phyloP scores from a whole-genome alignment of 2,329 filamentous ascomycete genomes.

The Claviceps arundinis region DNA sequence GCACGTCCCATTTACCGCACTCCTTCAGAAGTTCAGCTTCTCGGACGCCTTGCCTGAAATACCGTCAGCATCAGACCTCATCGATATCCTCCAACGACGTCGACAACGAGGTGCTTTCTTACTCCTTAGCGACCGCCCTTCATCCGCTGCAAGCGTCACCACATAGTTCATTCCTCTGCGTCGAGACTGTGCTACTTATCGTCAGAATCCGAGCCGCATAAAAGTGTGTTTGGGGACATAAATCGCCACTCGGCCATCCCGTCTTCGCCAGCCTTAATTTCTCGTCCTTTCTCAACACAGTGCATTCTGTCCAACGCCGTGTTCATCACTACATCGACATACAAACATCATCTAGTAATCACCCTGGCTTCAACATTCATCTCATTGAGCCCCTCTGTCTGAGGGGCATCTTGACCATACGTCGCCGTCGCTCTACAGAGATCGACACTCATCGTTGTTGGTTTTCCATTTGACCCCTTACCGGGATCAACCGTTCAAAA shows the following conservation, averaged over 20 bases:
- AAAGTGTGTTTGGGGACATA: slow-evolving; percentile 3
- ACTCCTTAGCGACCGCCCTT: slow-evolving; percentile 2
- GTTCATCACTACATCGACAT: not conserved
- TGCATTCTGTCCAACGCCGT: not conserved
- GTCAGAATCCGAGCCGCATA: not conserved
- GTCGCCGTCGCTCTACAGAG: not conserved
- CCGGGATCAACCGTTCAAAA: slow-evolving; percentile 36
- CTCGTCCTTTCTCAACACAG: not conserved
- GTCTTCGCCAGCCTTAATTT: not conserved
- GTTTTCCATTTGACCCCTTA: not conserved
- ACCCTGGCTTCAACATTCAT: slow-evolving; percentile 3
- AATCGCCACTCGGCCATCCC: slow-evolving; percentile 7
- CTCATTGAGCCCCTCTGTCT: slow-evolving; percentile 5
- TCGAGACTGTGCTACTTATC: not conserved
- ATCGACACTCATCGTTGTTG: not conserved
- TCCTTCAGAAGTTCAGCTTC: slow-evolving; percentile 1
- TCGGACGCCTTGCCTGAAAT: slow-evolving; percentile 13
- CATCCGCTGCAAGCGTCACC: slow-evolving; percentile 5
- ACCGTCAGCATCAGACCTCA: slow-evolving; percentile 6
- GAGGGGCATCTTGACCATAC: slow-evolving; percentile 5
- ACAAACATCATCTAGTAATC: not conserved
- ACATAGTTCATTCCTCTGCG: not conserved
- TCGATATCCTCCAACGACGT: slow-evolving; percentile 5
- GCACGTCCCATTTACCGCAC: slow-evolving; percentile 2
- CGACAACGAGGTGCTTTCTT: slow-evolving; percentile 4